Evolutionary conservation across 1,284 basidiomycete genomes (phyloP).

Genomic region (Apiotrichum mycotoxinovorans): DNA sequence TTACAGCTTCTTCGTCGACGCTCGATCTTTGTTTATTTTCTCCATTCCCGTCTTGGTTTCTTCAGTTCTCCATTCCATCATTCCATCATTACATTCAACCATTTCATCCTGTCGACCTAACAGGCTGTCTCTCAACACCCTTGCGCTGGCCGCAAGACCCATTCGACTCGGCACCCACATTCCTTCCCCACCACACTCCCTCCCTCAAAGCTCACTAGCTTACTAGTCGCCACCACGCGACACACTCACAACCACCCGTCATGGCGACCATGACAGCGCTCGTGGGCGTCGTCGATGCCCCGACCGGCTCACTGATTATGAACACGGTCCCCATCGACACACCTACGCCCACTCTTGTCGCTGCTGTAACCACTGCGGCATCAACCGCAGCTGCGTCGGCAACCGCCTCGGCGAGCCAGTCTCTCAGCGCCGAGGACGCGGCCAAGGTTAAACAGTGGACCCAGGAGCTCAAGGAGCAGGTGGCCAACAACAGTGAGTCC

Average conservation of each 20-base stretch:
- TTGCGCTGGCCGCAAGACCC: background rate
- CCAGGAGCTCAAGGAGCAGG: background rate
- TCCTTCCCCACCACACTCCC: background rate
- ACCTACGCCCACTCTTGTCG: background rate
- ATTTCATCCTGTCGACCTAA: background rate
- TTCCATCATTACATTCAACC: too few species aligned
- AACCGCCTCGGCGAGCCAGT: background rate
- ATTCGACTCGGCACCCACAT: too few species aligned
- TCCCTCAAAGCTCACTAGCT: too few species aligned
- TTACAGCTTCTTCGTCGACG: too few species aligned
- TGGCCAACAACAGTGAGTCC: background rate
- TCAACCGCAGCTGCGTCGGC: background rate
- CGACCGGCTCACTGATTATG: background rate
- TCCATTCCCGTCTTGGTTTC: too few species aligned
- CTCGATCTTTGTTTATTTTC: too few species aligned
- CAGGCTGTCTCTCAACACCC: background rate
- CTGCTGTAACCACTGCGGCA: background rate
- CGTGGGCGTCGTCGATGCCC: background rate
- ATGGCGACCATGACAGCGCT: too few species aligned
- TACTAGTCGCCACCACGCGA: background rate
- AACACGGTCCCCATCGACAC: background rate
- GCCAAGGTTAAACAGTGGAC: background rate
- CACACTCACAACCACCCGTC: too few species aligned
- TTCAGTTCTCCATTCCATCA: background rate
- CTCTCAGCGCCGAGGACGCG: background rate